Base-by-base conservation (phyloP, 2,329 filamentous ascomycete genomes). In the Trichoderma simmonsii region DNA sequence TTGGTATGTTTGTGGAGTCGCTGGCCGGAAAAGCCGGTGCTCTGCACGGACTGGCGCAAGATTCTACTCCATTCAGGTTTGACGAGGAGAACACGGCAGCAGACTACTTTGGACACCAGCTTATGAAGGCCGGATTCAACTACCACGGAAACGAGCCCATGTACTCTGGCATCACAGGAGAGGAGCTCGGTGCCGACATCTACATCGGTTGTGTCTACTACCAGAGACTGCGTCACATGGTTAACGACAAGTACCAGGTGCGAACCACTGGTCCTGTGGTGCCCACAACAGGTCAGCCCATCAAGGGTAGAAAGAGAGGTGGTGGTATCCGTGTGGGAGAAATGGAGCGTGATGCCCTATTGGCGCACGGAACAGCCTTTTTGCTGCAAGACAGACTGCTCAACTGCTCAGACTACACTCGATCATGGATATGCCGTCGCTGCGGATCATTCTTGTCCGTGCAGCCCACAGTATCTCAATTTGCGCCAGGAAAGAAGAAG, bases 161-260 rank as follows among this genome's bases (percentile, higher is more conserved):
- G 91, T 99, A 99, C 86, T 96, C 92, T 57, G 96, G 96, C 56
- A 95, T 98, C 81, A 99, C 96, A 0, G 96, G 96, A 74, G 91
- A 97, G 81, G 95, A 98, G 82, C 91, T 99, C 54, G 91, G 91
- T 24, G 95, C 94, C 7, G 96, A 99, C 80, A 98, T 99, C 79
- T 99, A 97, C 84, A 90, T 98, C 73, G 96, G 96, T 61, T 61
- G 91, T 98, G 96, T 99, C 73, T 98, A 98, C 87, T 99, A 99
- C 86, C 96, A 99, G 84, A 91, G 96, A 82, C 88, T 99, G 73
- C 89, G 96, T 81, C 96, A 99, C 91, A 99, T 99, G 96, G 96
- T 99, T 71, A 98, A 98, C 88, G 96, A 99, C 83, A 99, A 99
- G 84, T 99, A 93, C 87, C 96, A 99, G 82, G 96, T 98, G 71